Base-by-base conservation (phyloP, 2,329 filamentous ascomycete species). In the Aotearoamyces nothofagi region DNA sequence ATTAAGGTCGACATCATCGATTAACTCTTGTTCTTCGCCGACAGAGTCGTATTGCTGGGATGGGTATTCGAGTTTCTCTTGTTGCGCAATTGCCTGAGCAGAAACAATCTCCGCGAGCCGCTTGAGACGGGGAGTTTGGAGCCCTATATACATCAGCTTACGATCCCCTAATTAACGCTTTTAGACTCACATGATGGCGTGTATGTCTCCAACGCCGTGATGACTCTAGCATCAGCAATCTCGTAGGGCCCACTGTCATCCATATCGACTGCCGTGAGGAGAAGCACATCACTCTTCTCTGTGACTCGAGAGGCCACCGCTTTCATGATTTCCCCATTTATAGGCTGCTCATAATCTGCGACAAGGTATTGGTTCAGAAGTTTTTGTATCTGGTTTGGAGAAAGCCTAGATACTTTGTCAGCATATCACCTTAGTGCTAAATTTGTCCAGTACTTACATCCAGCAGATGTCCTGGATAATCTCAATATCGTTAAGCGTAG, bases 391-490 rank as follows among this genome's bases (percentile, higher is more conserved):
- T 98, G 90, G 57, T 94, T 96, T 29, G 90, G 90, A 2, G 87
- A 94, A 30, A 98, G 69, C 81, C 81, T 90, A 36, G 39, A 31
- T 24, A 32, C 26, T 16, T 17, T 25, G 20, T 10, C 10, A 9
- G 14, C 22, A 4, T 8, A 9, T 17, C 8, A n/a, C 9, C n/a
- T n/a, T n/a, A n/a, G n/a, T n/a, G n/a, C 7, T 20, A n/a, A 20
- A n/a, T 20, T n/a, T 20, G 8, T 20, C 19, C n/a, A 20, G 19
- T 24, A 69, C 81, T 73, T 60, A 92, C 87, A 96, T 96, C 87
- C 87, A 96, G 69, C 90, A 98, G 46, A 98, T 98, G 53, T 98
- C 90, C 61, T 98, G 90, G 47, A 98, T 98, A 46, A 98, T 98
- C 58, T 98, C 90, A 46, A 98, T 98, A 49, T 98, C 90, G 53